phyloP scores from a whole-genome alignment of 805 yeast species.

The Ogataea paraovalis region DNA sequence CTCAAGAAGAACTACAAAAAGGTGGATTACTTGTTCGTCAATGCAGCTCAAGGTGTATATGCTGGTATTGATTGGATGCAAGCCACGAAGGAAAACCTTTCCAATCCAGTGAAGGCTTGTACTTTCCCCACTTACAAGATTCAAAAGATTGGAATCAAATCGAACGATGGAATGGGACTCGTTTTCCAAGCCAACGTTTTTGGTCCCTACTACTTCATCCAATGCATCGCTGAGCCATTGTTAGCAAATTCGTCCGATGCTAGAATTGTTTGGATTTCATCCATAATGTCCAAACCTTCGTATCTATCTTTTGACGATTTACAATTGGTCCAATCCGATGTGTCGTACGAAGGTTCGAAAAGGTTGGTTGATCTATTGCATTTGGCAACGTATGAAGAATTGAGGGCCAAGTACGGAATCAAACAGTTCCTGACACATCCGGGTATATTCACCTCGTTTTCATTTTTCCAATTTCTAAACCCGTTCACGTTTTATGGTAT shows the following conservation, averaged over 20 bases:
- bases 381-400: conserved; percentile 55
- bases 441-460: conserved; percentile 84
- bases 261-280: conserved; percentile 77
- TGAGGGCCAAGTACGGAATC: conserved; percentile 49
- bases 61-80: conserved; percentile 82
- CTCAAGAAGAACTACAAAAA: conserved; percentile 57
- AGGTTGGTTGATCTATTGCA: conserved; percentile 82
- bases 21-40: conserved; percentile 76
- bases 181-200: conserved; percentile 96
- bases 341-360: conserved; percentile 90
- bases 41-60: conserved; percentile 88
- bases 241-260: conserved; percentile 42
- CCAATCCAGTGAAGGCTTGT: conserved; percentile 73
- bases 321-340: conserved; percentile 57
- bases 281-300: conserved; percentile 75
- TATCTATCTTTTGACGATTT: conserved; percentile 72
- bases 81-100: conserved; percentile 64
- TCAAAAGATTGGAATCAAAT: conserved; percentile 72
- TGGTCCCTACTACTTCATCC: conserved; percentile 85
- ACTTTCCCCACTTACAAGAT: conserved; percentile 84
- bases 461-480: conserved; percentile 73
- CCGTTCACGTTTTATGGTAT: conserved; percentile 80
- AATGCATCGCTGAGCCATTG: conserved; percentile 56
- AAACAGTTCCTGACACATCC: conserved; percentile 84
- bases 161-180: conserved; percentile 76